Conservation (phyloP, 2,329 filamentous ascomycete species). For the Penicillium brevicompactum region DNA sequence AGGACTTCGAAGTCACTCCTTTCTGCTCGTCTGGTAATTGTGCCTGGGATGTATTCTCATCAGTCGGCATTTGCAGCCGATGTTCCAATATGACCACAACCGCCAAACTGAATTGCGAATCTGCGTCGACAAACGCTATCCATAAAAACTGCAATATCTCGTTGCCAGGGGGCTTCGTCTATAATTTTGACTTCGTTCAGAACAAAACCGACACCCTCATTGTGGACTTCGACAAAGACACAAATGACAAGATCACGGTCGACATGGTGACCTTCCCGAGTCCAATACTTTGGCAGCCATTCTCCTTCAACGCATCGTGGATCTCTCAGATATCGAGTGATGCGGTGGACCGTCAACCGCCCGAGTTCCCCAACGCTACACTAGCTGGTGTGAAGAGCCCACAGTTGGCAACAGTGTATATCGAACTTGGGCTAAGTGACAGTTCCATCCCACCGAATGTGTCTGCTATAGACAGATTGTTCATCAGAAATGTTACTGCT, state of each 20-base stretch:
- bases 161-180: neutral
- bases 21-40: slow-evolving; percentile 8
- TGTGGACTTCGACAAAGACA: neutral
- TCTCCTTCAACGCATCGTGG: neutral
- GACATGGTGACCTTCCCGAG: neutral
- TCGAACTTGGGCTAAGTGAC: neutral
- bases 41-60: slow-evolving; percentile 1
- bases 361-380: neutral
- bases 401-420: neutral
- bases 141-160: neutral
- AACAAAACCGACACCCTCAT: neutral
- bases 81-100: neutral
- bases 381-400: neutral
- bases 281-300: neutral
- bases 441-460: neutral
- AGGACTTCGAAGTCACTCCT: neutral
- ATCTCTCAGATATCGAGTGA: neutral
- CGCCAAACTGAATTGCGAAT: neutral
- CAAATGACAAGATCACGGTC: neutral
- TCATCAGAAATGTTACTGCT: neutral
- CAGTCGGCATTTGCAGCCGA: neutral
- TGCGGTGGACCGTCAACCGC: neutral
- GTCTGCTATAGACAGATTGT: neutral
- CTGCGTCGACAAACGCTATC: neutral
- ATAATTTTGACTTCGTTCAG: neutral